phyloP scores from a whole-genome alignment of 2,329 filamentous ascomycete species.

The Aureobasidium sp. region DNA sequence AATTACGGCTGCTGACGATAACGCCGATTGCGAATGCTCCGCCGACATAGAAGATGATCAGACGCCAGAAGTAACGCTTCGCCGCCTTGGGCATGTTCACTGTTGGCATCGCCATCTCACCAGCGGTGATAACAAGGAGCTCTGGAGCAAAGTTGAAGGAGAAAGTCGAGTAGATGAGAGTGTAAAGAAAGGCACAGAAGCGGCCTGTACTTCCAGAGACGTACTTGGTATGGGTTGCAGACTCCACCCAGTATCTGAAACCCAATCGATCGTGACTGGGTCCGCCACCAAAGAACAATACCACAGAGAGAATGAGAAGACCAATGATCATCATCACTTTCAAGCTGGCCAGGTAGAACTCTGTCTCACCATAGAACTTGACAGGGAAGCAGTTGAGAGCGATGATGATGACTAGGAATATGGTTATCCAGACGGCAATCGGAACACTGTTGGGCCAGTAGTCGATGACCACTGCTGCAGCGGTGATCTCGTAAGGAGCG shows the following conservation, averaged over 20 bases:
- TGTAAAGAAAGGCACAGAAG: conserved; percentile 46
- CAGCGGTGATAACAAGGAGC: conserved; percentile 47
- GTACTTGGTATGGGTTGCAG: conserved; percentile 43
- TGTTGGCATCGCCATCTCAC: conserved; percentile 52
- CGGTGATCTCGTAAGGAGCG: conserved; percentile 32
- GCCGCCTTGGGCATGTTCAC: conserved; percentile 54
- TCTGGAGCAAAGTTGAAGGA: conserved; percentile 52
- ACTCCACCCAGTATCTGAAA: conserved; percentile 46
- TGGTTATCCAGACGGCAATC: conserved; percentile 33
- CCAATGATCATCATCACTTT: conserved; percentile 47
- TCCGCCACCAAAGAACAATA: conserved; percentile 51
- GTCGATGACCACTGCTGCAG: conserved; percentile 30
- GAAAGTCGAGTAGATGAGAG: conserved; percentile 47
- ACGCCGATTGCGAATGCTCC: conserved; percentile 54
- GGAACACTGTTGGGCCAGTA: conserved; percentile 34
- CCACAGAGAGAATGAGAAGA: conserved; percentile 46
- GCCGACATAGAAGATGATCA: conserved; percentile 55
- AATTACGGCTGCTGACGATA: conserved; percentile 50
- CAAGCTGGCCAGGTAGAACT: conserved; percentile 46
- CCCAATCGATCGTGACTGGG: conserved; percentile 45
- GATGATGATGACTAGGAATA: conserved; percentile 34
- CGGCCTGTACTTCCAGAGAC: conserved; percentile 41
- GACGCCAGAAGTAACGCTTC: conserved; percentile 53
- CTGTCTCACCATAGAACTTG: conserved; percentile 44
- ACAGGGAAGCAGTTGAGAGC: conserved; percentile 44